Percentiles rank a stretch among this genome's conserved stretches.
Evolutionary conservation across 768 basidiomycete genomes (phyloP).

Genomic region (Amanita jacksonii): DNA sequence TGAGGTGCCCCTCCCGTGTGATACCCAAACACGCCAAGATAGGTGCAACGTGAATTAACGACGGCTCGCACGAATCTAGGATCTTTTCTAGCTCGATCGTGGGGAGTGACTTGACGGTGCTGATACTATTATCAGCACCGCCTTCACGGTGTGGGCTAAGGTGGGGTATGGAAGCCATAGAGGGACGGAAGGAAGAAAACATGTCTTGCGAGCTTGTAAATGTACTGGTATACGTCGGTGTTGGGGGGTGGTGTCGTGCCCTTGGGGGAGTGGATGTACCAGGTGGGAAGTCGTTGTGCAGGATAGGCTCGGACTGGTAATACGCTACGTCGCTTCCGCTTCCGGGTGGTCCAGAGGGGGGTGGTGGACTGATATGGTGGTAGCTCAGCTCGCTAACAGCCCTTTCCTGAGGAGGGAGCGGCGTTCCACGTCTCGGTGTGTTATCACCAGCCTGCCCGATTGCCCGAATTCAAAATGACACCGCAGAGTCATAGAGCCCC

Average conservation of each 20-base stretch:
- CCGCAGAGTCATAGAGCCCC: no score
- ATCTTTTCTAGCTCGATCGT: constrained; percentile 39
- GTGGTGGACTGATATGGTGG: not conserved
- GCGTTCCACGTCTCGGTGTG: not conserved
- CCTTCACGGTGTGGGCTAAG: not conserved
- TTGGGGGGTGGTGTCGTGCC: constrained; percentile 21
- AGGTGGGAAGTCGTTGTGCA: not conserved
- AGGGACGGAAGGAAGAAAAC: not conserved
- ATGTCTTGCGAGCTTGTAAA: no score
- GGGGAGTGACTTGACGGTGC: constrained; percentile 29
- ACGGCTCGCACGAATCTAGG: constrained; percentile 54
- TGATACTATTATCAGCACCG: constrained; percentile 24
- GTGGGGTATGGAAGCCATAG: not conserved
- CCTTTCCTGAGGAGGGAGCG: constrained; percentile 1
- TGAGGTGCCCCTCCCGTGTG: constrained; percentile 46
- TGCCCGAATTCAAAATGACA: no score
- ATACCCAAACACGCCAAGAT: constrained; percentile 52
- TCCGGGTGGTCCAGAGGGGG: not conserved
- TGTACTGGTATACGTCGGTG: constrained; percentile 12
- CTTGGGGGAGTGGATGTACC: constrained; percentile 17
- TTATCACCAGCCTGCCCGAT: not conserved
- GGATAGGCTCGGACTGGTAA: no score
- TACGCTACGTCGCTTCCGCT: constrained; percentile 3
- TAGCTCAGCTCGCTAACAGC: not conserved
- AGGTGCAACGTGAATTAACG: constrained; percentile 53